Conservation (phyloP, 2,329 filamentous ascomycete species). For the Monilinia fructigena region DNA sequence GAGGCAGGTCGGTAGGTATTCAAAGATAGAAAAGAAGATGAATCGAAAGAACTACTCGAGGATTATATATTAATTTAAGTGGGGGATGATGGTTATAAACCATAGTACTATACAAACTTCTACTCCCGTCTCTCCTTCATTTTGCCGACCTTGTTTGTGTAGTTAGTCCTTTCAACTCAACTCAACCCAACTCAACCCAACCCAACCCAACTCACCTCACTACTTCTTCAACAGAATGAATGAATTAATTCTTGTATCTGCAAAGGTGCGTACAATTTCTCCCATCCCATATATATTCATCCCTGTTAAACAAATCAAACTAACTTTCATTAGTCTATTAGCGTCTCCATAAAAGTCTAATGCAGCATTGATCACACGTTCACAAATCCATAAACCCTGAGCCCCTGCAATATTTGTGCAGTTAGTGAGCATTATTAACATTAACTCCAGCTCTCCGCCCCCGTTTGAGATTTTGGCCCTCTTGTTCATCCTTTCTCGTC, state of each 20-base stretch:
- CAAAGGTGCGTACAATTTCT: too few species aligned
- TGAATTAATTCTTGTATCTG: background rate
- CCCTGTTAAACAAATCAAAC: background rate
- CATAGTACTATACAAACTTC: too few species aligned
- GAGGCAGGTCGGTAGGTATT: background rate
- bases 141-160: too few species aligned
- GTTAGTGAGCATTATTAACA: conserved; percentile 16
- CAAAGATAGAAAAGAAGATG: background rate
- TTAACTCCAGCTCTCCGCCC: conserved; percentile 17
- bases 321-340: background rate
- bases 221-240: background rate
- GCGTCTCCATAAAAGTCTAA: conserved; percentile 12
- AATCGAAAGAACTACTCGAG: background rate
- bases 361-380: conserved; percentile 16
- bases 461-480: conserved; percentile 19
- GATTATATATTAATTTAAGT: too few species aligned
- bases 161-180: too few species aligned
- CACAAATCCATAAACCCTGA: background rate
- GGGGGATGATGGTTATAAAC: too few species aligned
- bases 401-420: background rate
- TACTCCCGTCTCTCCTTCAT: too few species aligned
- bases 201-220: too few species aligned
- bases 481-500: conserved; percentile 21
- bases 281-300: too few species aligned
- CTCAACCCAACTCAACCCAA: too few species aligned